Evolutionary conservation across 192 early-diverging fungal species (phyloP).

Genomic region (Dispira simplex): DNA sequence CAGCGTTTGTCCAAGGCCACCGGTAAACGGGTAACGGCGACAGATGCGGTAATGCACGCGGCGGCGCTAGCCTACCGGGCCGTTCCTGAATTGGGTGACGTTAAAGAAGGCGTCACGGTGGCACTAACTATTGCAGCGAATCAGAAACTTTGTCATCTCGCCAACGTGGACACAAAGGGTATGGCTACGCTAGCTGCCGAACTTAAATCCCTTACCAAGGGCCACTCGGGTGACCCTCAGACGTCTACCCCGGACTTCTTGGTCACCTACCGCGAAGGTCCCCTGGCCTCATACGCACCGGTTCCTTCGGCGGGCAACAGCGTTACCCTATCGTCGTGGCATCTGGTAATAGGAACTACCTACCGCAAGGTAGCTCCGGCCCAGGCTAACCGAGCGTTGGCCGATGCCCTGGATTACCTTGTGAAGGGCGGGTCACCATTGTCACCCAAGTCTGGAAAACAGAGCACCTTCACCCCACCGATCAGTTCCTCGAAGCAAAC

Average conservation of each 20-base stretch:
- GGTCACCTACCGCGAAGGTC: slow-evolving; percentile 38
- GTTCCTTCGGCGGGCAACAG: slow-evolving; percentile 39
- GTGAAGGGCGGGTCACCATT: no score
- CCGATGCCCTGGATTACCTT: slow-evolving; percentile 19
- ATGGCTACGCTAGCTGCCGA: slow-evolving; percentile 30
- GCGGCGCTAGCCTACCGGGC: neutral
- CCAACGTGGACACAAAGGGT: slow-evolving; percentile 29
- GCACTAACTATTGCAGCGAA: slow-evolving; percentile 36
- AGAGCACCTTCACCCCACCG: no score
- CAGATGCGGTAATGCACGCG: neutral
- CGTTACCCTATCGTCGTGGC: slow-evolving; percentile 39
- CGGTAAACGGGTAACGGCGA: neutral
- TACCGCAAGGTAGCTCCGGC: slow-evolving; percentile 16
- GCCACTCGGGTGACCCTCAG: slow-evolving; percentile 20
- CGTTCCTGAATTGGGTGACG: neutral
- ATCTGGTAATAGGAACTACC: slow-evolving; percentile 44
- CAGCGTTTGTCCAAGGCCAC: slow-evolving; percentile 8
- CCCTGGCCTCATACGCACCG: slow-evolving; percentile 39
- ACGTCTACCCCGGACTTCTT: slow-evolving; percentile 41
- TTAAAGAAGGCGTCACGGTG: slow-evolving; percentile 16
- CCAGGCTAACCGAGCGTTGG: slow-evolving; percentile 15
- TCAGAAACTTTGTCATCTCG: slow-evolving; percentile 37
- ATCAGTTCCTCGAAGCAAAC: no score
- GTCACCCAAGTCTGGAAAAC: no score
- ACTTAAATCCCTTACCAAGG: slow-evolving; percentile 31